These are phyloP conservation scores for Rhizopogon vulgaris DNA, from an alignment of 768 basidiomycete species.

Conservation along the genomic window DNA sequence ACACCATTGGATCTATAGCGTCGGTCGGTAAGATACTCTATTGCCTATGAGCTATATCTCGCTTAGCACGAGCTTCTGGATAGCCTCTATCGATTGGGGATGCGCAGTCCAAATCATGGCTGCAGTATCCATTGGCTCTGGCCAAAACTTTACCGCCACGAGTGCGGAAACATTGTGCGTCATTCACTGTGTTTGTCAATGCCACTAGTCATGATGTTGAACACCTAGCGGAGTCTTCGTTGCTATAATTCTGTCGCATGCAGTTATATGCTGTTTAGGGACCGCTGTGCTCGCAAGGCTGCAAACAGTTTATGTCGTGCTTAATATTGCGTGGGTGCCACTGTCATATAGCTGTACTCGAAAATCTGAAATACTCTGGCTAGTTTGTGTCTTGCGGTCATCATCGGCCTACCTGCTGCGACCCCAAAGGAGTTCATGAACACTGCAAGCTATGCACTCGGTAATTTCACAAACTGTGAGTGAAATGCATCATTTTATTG, in stretches of 20 bases:
- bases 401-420: slow-evolving; percentile 61
- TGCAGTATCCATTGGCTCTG: slow-evolving; percentile 49
- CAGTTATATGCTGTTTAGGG: slow-evolving; percentile 58
- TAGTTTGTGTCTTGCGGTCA: slow-evolving; percentile 57
- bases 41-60: not conserved
- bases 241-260: slow-evolving; percentile 57
- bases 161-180: slow-evolving; percentile 35
- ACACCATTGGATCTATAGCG: slow-evolving; percentile 48
- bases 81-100: slow-evolving; percentile 62
- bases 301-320: slow-evolving; percentile 65
- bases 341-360: not conserved
- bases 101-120: slow-evolving; percentile 62
- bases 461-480: slow-evolving; percentile 55
- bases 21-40: slow-evolving; percentile 22
- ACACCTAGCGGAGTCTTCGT: slow-evolving; percentile 53
- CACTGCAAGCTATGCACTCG: slow-evolving; percentile 52
- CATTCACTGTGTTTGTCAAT: slow-evolving; percentile 4
- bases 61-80: slow-evolving; percentile 10
- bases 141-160: slow-evolving; percentile 32
- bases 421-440: slow-evolving; percentile 60
- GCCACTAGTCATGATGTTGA: not conserved
- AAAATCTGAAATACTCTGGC: not conserved
- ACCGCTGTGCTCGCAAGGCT: slow-evolving; percentile 62
- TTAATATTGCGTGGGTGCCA: slow-evolving; percentile 56
- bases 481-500: not conserved